These are phyloP conservation scores for Areca catechu DNA, from an alignment of 176 grass and related monocot genomes.

Conservation along the genomic window DNA sequence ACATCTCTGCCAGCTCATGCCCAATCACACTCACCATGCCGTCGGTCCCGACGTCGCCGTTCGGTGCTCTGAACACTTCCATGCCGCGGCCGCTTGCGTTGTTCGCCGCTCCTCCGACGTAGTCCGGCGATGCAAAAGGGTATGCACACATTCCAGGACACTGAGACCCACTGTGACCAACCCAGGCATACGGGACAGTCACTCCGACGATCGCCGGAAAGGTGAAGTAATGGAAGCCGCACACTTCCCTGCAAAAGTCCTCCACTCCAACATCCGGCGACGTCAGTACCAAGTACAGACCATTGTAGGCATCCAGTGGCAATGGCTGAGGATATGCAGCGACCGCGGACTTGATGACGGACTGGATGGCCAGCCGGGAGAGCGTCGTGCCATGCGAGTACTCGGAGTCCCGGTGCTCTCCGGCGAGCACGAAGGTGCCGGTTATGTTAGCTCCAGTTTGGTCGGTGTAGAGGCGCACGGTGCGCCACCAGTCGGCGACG, in stretches of 20 bases:
- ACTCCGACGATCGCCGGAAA: slow-evolving; percentile 56
- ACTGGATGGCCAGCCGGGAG: slow-evolving; percentile 55
- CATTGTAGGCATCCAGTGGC: slow-evolving; percentile 51
- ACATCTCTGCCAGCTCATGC: slow-evolving; percentile 72
- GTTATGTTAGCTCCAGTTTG: slow-evolving; percentile 65
- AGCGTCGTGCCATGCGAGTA: slow-evolving; percentile 65
- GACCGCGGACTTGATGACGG: slow-evolving; percentile 52
- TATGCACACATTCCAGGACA: slow-evolving; percentile 70
- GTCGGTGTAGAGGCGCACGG: slow-evolving; percentile 58
- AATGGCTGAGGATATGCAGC: slow-evolving; percentile 36
- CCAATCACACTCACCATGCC: slow-evolving; percentile 80
- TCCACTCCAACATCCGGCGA: slow-evolving; percentile 65
- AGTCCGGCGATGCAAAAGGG: slow-evolving; percentile 51
- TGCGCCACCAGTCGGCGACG: slow-evolving; percentile 67
- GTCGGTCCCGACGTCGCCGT: slow-evolving; percentile 55
- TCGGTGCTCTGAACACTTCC: slow-evolving; percentile 49
- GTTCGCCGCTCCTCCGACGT: slow-evolving; percentile 16
- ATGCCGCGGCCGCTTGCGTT: background rate
- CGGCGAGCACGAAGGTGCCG: slow-evolving; percentile 34
- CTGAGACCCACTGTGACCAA: slow-evolving; percentile 64
- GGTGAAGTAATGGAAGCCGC: slow-evolving; percentile 94
- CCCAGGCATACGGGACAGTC: slow-evolving; percentile 82
- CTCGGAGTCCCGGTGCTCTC: slow-evolving; percentile 38
- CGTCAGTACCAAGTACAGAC: slow-evolving; percentile 80
- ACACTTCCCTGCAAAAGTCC: slow-evolving; percentile 77